Base-by-base conservation (phyloP, 441 rosid species). In the Capsella rubella region DNA sequence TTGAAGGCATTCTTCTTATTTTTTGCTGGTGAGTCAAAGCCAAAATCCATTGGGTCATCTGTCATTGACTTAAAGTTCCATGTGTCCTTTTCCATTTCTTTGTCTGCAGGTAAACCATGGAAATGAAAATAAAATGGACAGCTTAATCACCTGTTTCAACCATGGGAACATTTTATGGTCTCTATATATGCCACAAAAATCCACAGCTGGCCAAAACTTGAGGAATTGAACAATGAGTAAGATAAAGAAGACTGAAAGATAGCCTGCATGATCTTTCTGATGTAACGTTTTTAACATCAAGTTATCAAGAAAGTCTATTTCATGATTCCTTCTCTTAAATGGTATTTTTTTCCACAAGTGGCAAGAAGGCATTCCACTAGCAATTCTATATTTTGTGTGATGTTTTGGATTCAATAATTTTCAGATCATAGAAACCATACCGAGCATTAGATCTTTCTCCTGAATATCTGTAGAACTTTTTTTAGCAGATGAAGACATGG, bases 51-150 rank as follows among this genome's bases (percentile, higher is more conserved):
- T 25, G 82, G 64, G 47, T 91, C 92, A 80, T 89, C 90, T 37
- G 84, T 67, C 56, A 73, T 76, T 8, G 97, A 78, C 85, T 84
- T 86, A 51, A 89, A 82, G 80, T 91, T 91, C 98, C 97, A 93
- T 56, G 93, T 87, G 40, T 90, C 95, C 51, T 84, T 87, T 75
- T 96, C 97, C 80, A 89, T 80, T 40, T 84, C 90, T 4, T 83
- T 90, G 73, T 87, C 99, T 91, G 89, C 80, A 69, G 42, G 40
- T 14, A 16, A 64, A 6, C 28, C 57, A 69, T 68, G 67, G 8
- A 42, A 43, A 69, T 35, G 59, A 49, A 51, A 51, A 64, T 40
- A 70, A 21, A 21, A 47, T n/a, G 2, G 31, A 49, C 6, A n/a
- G 18, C n/a, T 31, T 13, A 32, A 67, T 64, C 31, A 35, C 11